phyloP scores from a whole-genome alignment of 78 protist genomes.

The Diacronema lutheri region DNA sequence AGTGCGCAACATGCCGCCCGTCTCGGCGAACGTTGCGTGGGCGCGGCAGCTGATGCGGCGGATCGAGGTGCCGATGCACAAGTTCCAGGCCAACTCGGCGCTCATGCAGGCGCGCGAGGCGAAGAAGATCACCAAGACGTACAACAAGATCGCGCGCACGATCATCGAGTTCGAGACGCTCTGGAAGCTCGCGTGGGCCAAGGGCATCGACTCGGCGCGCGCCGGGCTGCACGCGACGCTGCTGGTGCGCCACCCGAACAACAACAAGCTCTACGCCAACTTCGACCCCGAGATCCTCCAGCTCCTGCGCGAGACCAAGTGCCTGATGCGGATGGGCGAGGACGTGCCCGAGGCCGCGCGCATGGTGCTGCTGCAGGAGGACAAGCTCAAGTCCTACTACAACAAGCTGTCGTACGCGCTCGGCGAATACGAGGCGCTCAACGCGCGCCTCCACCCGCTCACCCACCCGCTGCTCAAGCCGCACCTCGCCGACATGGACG shows the following conservation, averaged over 20 bases:
- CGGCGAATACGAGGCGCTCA: constrained; percentile 43
- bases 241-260: constrained; percentile 54
- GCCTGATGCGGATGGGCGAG: constrained; percentile 55
- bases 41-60: constrained; percentile 63
- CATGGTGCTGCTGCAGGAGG: constrained; percentile 61
- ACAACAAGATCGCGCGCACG: constrained; percentile 68
- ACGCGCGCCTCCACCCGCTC: constrained; percentile 12
- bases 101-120: constrained; percentile 56
- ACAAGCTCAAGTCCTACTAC: constrained; percentile 46
- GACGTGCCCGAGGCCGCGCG: constrained; percentile 64
- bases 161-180: constrained; percentile 70
- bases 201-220: constrained; percentile 36
- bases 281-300: constrained; percentile 63
- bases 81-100: constrained; percentile 43
- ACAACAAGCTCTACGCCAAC: constrained; percentile 54
- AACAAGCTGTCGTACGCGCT: constrained; percentile 44
- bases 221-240: constrained; percentile 66
- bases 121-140: constrained; percentile 59
- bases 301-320: constrained; percentile 66
- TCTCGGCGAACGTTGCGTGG: constrained; percentile 73
- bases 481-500: constrained; percentile 48
- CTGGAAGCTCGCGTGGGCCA: constrained; percentile 62
- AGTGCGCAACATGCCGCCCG: constrained; percentile 79
- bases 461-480: constrained; percentile 24
- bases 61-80: constrained; percentile 70